A percentile compares a stretch with the other conserved stretches of the same genome.
These are phyloP conservation scores for Truncatella angustata DNA, from an alignment of 2,329 filamentous ascomycete genomes.

Conservation along the genomic window DNA sequence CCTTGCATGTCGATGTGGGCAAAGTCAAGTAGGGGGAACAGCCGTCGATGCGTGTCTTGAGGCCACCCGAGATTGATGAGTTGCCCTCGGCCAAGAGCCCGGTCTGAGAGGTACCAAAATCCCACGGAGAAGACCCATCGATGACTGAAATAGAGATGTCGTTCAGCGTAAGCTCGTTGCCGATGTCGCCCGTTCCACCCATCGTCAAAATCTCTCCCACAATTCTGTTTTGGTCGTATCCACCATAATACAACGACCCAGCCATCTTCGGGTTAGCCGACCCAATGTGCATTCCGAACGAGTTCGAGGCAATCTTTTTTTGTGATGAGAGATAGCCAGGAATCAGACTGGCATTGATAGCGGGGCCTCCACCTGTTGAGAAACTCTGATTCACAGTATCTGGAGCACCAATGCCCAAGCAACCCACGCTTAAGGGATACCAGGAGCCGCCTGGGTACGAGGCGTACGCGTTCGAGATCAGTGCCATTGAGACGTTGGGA, in stretches of 20 bases:
- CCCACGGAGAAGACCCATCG: slow-evolving; percentile 37
- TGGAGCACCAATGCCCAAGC: slow-evolving; percentile 21
- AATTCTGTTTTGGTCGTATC: slow-evolving; percentile 39
- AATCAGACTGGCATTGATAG: slow-evolving; percentile 29
- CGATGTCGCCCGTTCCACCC: slow-evolving; percentile 17
- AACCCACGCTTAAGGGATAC: slow-evolving; percentile 22
- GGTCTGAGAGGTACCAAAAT: slow-evolving; percentile 22
- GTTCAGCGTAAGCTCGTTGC: slow-evolving; percentile 27
- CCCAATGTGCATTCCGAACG: slow-evolving; percentile 41
- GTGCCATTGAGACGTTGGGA: slow-evolving; percentile 4
- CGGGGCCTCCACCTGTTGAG: neutral
- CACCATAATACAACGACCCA: slow-evolving; percentile 37
- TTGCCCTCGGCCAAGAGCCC: slow-evolving; percentile 29
- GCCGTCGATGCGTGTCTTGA: slow-evolving; percentile 31
- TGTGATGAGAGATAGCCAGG: slow-evolving; percentile 25
- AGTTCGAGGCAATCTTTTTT: slow-evolving; percentile 33
- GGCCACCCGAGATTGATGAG: slow-evolving; percentile 21
- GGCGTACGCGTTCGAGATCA: neutral
- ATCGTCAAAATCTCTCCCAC: slow-evolving; percentile 29
- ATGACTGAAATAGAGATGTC: slow-evolving; percentile 41
- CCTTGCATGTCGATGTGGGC: slow-evolving; percentile 38
- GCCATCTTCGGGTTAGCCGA: slow-evolving; percentile 28
- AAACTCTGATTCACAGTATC: slow-evolving; percentile 13
- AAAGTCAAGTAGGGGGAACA: slow-evolving; percentile 40
- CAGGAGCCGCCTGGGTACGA: slow-evolving; percentile 19